A percentile compares a stretch with the other conserved stretches of the same genome.
These are phyloP conservation scores for Euphorbia schlechtendalii DNA, from an alignment of 441 rosid species.

Conservation along the genomic window DNA sequence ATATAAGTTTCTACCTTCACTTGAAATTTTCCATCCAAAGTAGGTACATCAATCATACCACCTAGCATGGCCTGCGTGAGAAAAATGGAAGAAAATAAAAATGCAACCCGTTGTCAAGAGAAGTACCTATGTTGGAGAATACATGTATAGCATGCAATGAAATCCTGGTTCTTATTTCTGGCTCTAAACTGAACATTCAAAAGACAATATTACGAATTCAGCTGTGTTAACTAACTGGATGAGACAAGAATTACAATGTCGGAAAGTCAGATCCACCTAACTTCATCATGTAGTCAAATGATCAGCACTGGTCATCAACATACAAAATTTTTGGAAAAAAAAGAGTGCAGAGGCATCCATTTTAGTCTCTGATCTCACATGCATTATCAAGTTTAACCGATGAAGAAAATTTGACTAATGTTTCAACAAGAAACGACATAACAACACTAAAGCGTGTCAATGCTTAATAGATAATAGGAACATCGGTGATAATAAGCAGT, in stretches of 20 bases:
- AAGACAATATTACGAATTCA: background rate
- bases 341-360: background rate
- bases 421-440: background rate
- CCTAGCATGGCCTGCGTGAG: slow-evolving; percentile 83
- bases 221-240: background rate
- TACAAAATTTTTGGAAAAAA: background rate
- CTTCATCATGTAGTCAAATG: background rate
- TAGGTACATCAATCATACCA: slow-evolving; percentile 76
- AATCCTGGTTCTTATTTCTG: background rate
- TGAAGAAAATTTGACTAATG: background rate
- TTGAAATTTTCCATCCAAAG: slow-evolving; percentile 60
- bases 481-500: slow-evolving; percentile 5
- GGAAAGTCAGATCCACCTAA: background rate
- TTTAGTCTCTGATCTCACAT: slow-evolving; percentile 1
- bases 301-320: background rate
- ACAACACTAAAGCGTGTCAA: slow-evolving; percentile 7
- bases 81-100: background rate
- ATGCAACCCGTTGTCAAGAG: slow-evolving; percentile 11
- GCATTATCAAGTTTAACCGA: slow-evolving; percentile 1
- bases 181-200: background rate
- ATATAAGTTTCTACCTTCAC: slow-evolving; percentile 42
- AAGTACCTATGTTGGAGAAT: background rate
- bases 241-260: background rate
- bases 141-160: background rate
- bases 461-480: background rate